Evolutionary conservation across 352 stramenopile species (phyloP).

Genomic region (Phytophthora fragariae): DNA sequence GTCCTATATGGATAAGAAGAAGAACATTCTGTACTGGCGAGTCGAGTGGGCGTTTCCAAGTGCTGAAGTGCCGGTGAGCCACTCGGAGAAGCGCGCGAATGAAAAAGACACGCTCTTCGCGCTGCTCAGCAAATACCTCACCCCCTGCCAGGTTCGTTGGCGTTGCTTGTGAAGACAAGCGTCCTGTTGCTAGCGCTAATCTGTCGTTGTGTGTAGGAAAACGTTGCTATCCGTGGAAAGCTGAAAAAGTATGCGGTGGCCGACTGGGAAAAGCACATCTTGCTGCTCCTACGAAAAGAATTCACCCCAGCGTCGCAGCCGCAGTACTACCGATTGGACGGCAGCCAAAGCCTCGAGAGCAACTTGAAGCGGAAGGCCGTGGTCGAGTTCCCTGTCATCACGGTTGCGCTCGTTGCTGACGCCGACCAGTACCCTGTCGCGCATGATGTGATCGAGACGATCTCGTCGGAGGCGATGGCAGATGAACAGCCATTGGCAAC

Average conservation of each 20-base stretch:
- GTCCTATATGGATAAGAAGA: constrained; percentile 78
- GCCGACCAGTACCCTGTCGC: constrained; percentile 64
- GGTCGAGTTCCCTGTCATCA: constrained; percentile 84
- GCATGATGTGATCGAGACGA: constrained; percentile 73
- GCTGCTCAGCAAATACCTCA: constrained; percentile 70
- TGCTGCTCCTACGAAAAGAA: constrained; percentile 81
- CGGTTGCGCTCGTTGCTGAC: constrained; percentile 54
- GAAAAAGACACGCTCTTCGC: constrained; percentile 65
- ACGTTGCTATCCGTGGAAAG: constrained; percentile 69
- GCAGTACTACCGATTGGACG: constrained; percentile 80
- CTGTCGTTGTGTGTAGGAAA: constrained; percentile 54
- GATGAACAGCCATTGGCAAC: constrained; percentile 4
- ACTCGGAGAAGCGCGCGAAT: constrained; percentile 58
- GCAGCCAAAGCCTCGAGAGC: constrained; percentile 65
- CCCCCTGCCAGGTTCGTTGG: constrained; percentile 55
- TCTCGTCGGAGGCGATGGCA: constrained; percentile 32
- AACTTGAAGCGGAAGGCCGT: constrained; percentile 82
- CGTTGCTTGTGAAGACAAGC: background rate
- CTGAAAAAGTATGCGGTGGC: constrained; percentile 69
- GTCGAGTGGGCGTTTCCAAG: constrained; percentile 82
- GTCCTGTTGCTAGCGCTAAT: background rate
- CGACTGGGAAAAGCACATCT: constrained; percentile 63
- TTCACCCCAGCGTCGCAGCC: constrained; percentile 72
- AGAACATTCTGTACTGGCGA: constrained; percentile 71
- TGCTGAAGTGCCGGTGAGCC: constrained; percentile 52